These are phyloP conservation scores for Yarrowia sp. DNA, from an alignment of 805 yeast genomes.

Conservation along the genomic window DNA sequence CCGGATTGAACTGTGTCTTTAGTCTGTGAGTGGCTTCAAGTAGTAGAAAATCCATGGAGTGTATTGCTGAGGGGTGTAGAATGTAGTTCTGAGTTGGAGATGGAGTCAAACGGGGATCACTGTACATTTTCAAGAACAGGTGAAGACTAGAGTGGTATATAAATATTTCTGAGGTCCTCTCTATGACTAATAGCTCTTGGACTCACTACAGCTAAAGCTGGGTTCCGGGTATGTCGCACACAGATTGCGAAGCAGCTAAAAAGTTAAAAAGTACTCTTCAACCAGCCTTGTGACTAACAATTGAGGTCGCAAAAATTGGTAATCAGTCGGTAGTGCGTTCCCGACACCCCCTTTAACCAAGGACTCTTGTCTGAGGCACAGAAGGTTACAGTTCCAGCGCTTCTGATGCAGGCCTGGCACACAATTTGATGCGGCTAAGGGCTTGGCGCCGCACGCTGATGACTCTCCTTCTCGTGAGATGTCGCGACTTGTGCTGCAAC, in stretches of 20 bases:
- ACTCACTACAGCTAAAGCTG: neutral
- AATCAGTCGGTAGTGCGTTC: constrained; percentile 2
- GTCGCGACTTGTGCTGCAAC: neutral
- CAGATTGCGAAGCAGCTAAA: neutral
- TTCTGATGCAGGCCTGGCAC: neutral
- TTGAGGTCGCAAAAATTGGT: neutral
- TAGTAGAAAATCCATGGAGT: neutral
- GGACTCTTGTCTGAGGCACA: neutral
- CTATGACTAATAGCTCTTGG: neutral
- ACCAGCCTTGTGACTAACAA: neutral
- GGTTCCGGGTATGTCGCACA: neutral
- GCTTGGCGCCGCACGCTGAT: neutral
- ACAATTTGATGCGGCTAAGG: neutral
- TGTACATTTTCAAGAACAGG: neutral
- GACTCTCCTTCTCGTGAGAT: neutral
- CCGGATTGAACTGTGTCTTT: constrained; percentile 5
- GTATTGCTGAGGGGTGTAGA: neutral
- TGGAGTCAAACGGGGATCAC: neutral
- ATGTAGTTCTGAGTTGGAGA: constrained; percentile 13
- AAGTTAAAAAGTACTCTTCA: neutral
- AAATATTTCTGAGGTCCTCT: neutral
- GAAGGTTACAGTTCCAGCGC: neutral
- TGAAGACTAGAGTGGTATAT: neutral
- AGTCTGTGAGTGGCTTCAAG: constrained; percentile 4
- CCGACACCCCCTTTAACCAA: neutral